Percentiles rank a stretch among this genome's conserved stretches.
Conservation (phyloP, 129 eudicot species). For the Calendula officinalis region DNA sequence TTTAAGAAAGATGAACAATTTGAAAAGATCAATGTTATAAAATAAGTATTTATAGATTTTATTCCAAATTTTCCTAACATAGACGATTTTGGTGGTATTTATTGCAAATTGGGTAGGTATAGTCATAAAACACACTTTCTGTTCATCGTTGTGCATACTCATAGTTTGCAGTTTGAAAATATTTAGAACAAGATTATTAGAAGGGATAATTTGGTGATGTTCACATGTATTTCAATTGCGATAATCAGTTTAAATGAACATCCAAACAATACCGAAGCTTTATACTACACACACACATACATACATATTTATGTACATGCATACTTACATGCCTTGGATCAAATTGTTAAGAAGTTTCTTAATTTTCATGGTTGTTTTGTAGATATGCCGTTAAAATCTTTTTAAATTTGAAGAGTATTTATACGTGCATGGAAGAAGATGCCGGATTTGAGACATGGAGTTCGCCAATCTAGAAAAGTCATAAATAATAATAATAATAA, state of each 20-base stretch:
- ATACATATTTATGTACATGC: neutral
- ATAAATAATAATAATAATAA: constrained; percentile 19
- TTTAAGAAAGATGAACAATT: constrained; percentile 1
- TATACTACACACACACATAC: too few relatives aligned
- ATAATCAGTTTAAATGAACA: neutral
- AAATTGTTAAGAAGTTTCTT: neutral
- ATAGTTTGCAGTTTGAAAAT: neutral
- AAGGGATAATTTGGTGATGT: constrained; percentile 2
- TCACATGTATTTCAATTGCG: neutral
- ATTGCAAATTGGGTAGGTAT: neutral
- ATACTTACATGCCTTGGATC: neutral
- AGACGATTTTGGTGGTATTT: constrained; percentile 4
- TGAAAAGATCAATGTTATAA: neutral
- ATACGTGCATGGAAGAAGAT: constrained; percentile 60
- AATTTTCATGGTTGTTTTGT: constrained; percentile 8
- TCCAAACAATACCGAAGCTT: too few relatives aligned
- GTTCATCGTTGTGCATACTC: neutral
- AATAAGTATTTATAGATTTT: neutral
- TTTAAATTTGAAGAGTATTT: constrained; percentile 19
- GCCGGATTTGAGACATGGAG: constrained; percentile 74
- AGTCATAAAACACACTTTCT: neutral
- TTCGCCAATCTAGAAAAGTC: constrained; percentile 49
- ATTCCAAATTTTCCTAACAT: neutral
- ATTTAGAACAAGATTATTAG: neutral
- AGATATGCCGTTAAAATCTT: constrained; percentile 14